phyloP scores from a whole-genome alignment of 345 rosid genomes.

The Anacardium occidentale region DNA sequence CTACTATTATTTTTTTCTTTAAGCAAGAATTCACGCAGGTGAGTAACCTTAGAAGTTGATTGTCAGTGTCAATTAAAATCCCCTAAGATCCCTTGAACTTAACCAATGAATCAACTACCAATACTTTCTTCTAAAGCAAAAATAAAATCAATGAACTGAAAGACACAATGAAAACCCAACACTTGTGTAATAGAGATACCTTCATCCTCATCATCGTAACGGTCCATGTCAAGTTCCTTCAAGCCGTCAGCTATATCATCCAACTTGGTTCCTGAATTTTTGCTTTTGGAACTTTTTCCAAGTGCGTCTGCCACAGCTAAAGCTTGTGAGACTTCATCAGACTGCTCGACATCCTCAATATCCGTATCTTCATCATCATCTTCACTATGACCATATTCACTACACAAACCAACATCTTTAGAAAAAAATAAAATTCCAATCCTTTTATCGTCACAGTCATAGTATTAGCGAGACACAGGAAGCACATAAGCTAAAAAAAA shows the following conservation, averaged over 20 bases:
- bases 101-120: neutral
- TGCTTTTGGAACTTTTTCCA: conserved; percentile 49
- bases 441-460: neutral
- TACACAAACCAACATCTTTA: conserved; percentile 27
- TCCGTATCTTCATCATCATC: conserved; percentile 57
- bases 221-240: conserved; percentile 84
- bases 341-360: conserved; percentile 34
- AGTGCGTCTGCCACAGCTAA: conserved; percentile 68
- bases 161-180: conserved; percentile 4
- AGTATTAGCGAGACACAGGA: neutral
- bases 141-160: conserved; percentile 1
- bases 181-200: conserved; percentile 36
- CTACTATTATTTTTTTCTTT: neutral
- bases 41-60: neutral
- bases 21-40: neutral
- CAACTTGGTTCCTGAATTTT: conserved; percentile 37
- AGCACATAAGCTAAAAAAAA: neutral
- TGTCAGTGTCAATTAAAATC: neutral
- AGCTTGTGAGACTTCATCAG: conserved; percentile 57
- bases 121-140: neutral
- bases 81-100: neutral
- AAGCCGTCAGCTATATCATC: conserved; percentile 65
- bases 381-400: conserved; percentile 47
- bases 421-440: conserved; percentile 5
- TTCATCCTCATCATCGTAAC: conserved; percentile 87